Percentiles rank a stretch among this genome's conserved stretches.
Evolutionary conservation across 148 eudicot genomes (phyloP).

Genomic region (Chenopodium album): DNA sequence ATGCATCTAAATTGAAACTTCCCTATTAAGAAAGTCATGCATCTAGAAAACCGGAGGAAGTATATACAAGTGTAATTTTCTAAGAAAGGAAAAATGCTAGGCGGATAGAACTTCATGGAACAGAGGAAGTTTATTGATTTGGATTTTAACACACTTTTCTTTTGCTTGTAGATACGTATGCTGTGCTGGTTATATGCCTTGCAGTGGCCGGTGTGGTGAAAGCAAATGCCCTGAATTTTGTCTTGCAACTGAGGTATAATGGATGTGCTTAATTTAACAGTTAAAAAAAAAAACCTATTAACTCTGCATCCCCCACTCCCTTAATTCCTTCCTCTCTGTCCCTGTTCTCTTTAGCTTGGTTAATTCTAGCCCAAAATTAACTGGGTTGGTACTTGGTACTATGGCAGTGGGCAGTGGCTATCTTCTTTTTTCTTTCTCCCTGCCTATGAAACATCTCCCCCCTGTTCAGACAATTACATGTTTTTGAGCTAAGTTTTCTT

Average conservation of each 20-base stretch:
- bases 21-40: too few species aligned
- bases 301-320: not conserved
- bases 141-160: conserved; percentile 10
- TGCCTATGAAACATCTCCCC: not conserved
- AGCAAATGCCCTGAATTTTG: conserved; percentile 88
- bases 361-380: not conserved
- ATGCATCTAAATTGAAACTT: too few species aligned
- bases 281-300: not conserved
- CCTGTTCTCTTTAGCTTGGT: not conserved
- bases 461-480: too few species aligned
- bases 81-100: too few species aligned
- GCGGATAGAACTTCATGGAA: too few species aligned
- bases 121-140: not conserved
- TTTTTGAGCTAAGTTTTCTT: too few species aligned
- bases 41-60: too few species aligned
- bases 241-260: conserved; percentile 76
- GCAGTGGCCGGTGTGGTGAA: conserved; percentile 98
- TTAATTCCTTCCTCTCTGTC: not conserved
- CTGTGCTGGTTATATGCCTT: conserved; percentile 95
- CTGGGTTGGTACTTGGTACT: not conserved
- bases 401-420: not conserved
- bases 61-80: too few species aligned
- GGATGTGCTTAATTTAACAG: not conserved
- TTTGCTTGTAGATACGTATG: conserved; percentile 62
- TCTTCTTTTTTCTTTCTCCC: not conserved